Conservation (phyloP, 257 asterid genomes). For the Fraxinus anomala region DNA sequence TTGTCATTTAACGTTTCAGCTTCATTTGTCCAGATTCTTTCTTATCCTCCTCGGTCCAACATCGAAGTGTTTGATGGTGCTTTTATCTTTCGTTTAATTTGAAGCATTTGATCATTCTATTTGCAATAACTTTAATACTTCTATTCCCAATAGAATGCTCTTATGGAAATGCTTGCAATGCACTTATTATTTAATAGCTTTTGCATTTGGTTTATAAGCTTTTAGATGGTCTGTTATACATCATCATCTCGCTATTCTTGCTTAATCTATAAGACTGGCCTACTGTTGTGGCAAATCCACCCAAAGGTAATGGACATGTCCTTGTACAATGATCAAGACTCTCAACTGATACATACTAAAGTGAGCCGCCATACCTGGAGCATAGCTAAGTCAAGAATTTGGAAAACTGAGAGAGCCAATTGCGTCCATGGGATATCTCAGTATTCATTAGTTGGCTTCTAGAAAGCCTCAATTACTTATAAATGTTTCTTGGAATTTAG, state of each 20-base stretch:
- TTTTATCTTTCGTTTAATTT: slow-evolving; percentile 2
- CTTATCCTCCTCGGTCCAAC: neutral
- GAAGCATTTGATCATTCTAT: slow-evolving; percentile 1
- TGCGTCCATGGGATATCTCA: neutral
- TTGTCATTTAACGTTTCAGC: slow-evolving; percentile 20
- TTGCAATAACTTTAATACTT: neutral
- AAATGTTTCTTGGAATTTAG: neutral
- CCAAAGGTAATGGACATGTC: neutral
- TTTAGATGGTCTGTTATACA: neutral
- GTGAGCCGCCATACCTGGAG: neutral
- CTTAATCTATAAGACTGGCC: neutral
- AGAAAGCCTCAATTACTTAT: neutral
- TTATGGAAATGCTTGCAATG: neutral
- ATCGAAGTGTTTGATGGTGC: neutral
- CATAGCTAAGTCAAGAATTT: neutral
- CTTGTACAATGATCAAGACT: neutral
- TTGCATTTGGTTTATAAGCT: neutral
- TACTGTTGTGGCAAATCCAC: neutral
- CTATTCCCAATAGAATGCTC: neutral
- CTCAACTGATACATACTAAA: neutral
- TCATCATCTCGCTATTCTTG: neutral
- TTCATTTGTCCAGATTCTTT: slow-evolving; percentile 19
- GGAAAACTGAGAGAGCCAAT: neutral
- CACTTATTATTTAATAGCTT: neutral
- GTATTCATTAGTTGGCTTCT: neutral